Base-by-base conservation (phyloP, 805 yeast genomes). In the Myxozyma nipponensis region DNA sequence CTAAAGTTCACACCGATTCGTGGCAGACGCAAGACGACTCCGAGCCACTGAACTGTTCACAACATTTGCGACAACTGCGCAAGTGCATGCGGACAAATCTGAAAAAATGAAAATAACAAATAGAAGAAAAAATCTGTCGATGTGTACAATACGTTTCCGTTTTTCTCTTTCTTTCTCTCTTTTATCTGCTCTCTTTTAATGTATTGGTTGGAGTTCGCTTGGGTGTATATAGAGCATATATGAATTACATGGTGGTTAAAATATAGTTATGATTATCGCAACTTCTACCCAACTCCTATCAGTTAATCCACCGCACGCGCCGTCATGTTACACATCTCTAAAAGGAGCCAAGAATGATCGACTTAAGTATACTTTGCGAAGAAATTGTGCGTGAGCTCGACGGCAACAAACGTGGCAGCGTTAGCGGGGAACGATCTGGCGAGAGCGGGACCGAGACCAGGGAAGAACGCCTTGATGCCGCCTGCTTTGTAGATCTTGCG, bases 381-480 rank as follows among this genome's bases (percentile, higher is more conserved):
- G 43, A 63, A 58, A 46, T 63, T 55, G 61, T 66, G 65, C 21
- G 95, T 86, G 50, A 90, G 64, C 68, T 91, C 98, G 26, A 91
- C 98, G 42, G 98, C 98, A 32, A 88, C 77, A 72, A 91, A 91
- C 2, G 98, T 90, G 6, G 98, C 98, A n/a, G 98, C 98, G 69
- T 93, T 91, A 21, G 98, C 98, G 2, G 98, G 98, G 84, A 93
- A 91, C 37, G 95, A 83, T 69, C 98, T 79, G 23, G 88, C 79
- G 63, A 91, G 72, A 1, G 98, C 98, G 4, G 98, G 97, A 0
- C 96, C 97, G 22, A 91, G 76, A 50, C 98, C 98, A 2, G 98
- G 98, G 86, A 90, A 91, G 71, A 91, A 91, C 0, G 95, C 96
- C 66, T 82, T 84, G 58, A 88, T 9, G 23, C 97, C 97, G 21